phyloP scores from a whole-genome alignment of 2,329 filamentous ascomycete species.

The Pseudogymnoascus sp. region DNA sequence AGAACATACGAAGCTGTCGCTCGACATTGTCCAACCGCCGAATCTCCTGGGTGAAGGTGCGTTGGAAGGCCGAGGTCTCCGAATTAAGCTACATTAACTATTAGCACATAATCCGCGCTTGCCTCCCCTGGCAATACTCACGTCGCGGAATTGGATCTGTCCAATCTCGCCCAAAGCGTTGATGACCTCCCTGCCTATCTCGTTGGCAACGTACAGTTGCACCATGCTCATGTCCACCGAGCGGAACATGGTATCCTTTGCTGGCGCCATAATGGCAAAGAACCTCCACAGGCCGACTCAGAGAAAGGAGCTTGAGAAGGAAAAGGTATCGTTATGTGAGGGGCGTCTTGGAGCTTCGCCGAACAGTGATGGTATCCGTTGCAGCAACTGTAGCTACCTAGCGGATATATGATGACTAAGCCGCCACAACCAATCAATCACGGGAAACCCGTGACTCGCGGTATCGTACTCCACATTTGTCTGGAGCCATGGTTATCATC shows the following conservation, averaged over 20 bases:
- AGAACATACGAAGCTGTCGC: conserved; percentile 77
- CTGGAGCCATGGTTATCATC: background rate
- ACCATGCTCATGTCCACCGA: conserved; percentile 99
- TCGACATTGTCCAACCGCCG: conserved; percentile 96
- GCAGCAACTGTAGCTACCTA: conserved; percentile 9
- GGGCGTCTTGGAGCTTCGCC: background rate
- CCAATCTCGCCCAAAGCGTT: conserved; percentile 94
- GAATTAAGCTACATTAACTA: conserved; percentile 66
- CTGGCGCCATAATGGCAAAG: conserved; percentile 48
- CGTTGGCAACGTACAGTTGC: conserved; percentile 98
- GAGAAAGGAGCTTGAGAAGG: conserved; percentile 5
- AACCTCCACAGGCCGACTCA: conserved; percentile 5
- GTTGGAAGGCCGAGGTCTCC: conserved; percentile 87
- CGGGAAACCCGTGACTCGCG: background rate
- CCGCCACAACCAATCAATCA: conserved; percentile 8
- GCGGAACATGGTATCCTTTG: conserved; percentile 93
- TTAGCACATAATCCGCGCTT: conserved; percentile 19
- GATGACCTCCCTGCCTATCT: conserved; percentile 96
- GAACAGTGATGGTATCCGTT: conserved; percentile 7
- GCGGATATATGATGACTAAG: conserved; percentile 3
- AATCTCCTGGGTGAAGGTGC: conserved; percentile 96
- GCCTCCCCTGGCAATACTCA: conserved; percentile 35
- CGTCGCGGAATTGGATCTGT: conserved; percentile 94
- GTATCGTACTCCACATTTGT: background rate
- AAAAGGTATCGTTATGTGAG: background rate